Conservation (phyloP, 306 rosid species). For the Vicia villosa region DNA sequence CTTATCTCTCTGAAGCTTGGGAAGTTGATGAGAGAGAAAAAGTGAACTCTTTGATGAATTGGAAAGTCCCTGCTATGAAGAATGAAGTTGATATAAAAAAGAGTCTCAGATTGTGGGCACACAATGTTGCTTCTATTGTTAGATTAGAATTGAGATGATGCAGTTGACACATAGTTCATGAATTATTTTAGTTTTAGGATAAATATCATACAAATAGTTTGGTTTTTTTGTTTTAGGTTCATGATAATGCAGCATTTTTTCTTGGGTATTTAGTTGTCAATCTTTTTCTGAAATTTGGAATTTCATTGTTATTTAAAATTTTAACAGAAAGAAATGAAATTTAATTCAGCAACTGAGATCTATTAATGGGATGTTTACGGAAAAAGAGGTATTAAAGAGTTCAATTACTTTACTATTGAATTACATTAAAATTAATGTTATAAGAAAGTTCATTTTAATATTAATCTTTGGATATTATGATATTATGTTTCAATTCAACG, state of each 20-base stretch:
- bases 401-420: too few species aligned
- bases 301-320: constrained; percentile 22
- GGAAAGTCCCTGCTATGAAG: constrained; percentile 60
- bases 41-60: constrained; percentile 60
- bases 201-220: neutral
- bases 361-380: neutral
- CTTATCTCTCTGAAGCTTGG: constrained; percentile 95
- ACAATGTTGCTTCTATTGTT: constrained; percentile 79
- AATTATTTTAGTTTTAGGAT: neutral
- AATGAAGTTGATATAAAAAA: constrained; percentile 72
- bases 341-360: constrained; percentile 30
- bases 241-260: neutral
- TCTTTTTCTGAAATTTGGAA: neutral
- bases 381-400: too few species aligned
- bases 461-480: too few species aligned
- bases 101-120: constrained; percentile 85
- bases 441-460: too few species aligned
- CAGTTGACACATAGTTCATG: constrained; percentile 7
- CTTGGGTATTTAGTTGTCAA: neutral
- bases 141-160: constrained; percentile 49
- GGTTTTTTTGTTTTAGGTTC: neutral
- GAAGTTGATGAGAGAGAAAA: constrained; percentile 50
- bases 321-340: neutral
- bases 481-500: too few species aligned
- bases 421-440: too few species aligned